phyloP scores from a whole-genome alignment of 768 basidiomycete genomes.

The Phlebiopsis flavidoalba region DNA sequence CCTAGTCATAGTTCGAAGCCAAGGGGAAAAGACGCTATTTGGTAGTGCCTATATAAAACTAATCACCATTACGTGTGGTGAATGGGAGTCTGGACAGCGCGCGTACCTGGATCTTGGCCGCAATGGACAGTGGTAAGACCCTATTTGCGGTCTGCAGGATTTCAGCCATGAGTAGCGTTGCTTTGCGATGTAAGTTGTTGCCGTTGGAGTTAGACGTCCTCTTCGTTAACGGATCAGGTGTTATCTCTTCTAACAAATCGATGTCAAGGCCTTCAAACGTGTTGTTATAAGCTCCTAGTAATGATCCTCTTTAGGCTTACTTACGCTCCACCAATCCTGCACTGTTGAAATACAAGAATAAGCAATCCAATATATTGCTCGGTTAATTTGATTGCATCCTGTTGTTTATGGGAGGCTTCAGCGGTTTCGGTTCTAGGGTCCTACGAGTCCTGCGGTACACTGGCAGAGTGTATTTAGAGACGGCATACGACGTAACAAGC shows the following conservation, averaged over 20 bases:
- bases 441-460: slow-evolving; percentile 57
- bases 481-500: neutral
- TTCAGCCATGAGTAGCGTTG: slow-evolving; percentile 88
- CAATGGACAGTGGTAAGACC: slow-evolving; percentile 75
- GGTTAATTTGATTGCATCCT: slow-evolving; percentile 71
- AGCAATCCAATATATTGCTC: slow-evolving; percentile 92
- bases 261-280: slow-evolving; percentile 63
- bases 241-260: slow-evolving; percentile 74
- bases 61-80: neutral
- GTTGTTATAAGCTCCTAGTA: slow-evolving; percentile 3
- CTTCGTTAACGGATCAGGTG: neutral
- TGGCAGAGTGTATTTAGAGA: slow-evolving; percentile 21
- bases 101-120: slow-evolving; percentile 77
- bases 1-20: slow-evolving; percentile 75
- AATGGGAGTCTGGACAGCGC: neutral
- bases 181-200: slow-evolving; percentile 78
- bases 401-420: slow-evolving; percentile 29
- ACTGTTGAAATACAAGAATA: slow-evolving; percentile 75
- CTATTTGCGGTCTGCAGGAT: slow-evolving; percentile 84
- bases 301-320: slow-evolving; percentile 17
- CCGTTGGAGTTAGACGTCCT: slow-evolving; percentile 45
- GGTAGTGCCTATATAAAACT: slow-evolving; percentile 62
- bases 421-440: slow-evolving; percentile 12
- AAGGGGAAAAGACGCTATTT: slow-evolving; percentile 76
- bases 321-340: slow-evolving; percentile 86